Evolutionary conservation across 768 basidiomycete species (phyloP).

Genomic region (Lactifluus hygrophoroides): DNA sequence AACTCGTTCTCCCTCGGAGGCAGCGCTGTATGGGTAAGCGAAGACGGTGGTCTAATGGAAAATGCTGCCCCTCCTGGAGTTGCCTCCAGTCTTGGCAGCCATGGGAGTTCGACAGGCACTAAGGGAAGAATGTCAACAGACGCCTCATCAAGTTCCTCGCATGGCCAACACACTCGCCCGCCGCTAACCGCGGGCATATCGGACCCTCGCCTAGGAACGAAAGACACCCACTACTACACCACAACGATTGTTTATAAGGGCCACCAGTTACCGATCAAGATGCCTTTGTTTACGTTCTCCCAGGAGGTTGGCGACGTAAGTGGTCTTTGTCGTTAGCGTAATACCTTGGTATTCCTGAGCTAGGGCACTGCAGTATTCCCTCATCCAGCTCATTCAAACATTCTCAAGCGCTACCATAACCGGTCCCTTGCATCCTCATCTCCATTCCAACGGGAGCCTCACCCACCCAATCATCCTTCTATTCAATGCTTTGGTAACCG

Average conservation of each 20-base stretch:
- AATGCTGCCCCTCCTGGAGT: slow-evolving; percentile 25
- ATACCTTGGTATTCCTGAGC: neutral
- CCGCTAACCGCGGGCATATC: slow-evolving; percentile 32
- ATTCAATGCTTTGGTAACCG: slow-evolving; percentile 92
- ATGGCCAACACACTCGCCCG: slow-evolving; percentile 28
- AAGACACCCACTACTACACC: slow-evolving; percentile 94
- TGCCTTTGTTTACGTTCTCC: slow-evolving; percentile 82
- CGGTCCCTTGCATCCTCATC: slow-evolving; percentile 80
- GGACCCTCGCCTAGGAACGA: slow-evolving; percentile 41
- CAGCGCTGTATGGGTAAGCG: slow-evolving; percentile 79
- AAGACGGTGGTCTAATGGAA: slow-evolving; percentile 49
- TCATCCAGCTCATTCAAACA: slow-evolving; percentile 82
- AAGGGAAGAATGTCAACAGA: slow-evolving; percentile 60
- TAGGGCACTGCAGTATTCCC: slow-evolving; percentile 58
- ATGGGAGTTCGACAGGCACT: slow-evolving; percentile 38
- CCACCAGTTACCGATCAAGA: slow-evolving; percentile 79
- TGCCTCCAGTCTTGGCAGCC: slow-evolving; percentile 34
- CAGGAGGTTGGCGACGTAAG: slow-evolving; percentile 96
- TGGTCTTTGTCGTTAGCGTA: slow-evolving; percentile 19
- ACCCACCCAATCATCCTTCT: slow-evolving; percentile 94
- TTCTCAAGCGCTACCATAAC: slow-evolving; percentile 61
- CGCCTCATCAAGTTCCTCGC: slow-evolving; percentile 64
- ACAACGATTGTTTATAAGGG: slow-evolving; percentile 78
- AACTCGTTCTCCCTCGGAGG: slow-evolving; percentile 70
- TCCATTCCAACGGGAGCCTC: slow-evolving; percentile 83